Conservation (phyloP, 495 filamentous ascomycete species). For the Emericellopsis terricola region DNA sequence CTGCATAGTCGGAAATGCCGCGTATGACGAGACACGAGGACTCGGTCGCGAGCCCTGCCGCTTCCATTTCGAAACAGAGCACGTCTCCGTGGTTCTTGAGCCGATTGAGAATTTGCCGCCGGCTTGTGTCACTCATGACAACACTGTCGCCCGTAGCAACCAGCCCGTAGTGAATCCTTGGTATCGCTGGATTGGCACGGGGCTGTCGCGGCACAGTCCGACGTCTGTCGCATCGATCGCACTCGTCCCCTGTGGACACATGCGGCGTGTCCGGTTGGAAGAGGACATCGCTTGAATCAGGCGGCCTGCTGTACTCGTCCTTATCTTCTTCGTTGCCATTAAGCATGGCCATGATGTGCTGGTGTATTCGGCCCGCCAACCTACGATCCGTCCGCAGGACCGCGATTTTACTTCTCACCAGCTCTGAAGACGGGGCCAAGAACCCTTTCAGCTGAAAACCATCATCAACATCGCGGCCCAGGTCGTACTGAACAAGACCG, state of each 20-base stretch:
- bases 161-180: constrained; percentile 6
- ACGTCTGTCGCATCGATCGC: constrained; percentile 4
- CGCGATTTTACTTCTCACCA: not conserved
- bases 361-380: too few relatives aligned
- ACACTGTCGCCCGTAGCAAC: constrained; percentile 14
- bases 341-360: too few relatives aligned
- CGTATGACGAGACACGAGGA: constrained; percentile 9
- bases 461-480: constrained; percentile 9
- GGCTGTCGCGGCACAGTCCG: constrained; percentile 1
- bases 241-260: constrained; percentile 6
- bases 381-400: constrained; percentile 6
- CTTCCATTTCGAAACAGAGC: constrained; percentile 5
- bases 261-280: constrained; percentile 9
- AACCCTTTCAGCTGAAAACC: constrained; percentile 7
- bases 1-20: constrained; percentile 15
- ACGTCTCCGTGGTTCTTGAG: too few relatives aligned
- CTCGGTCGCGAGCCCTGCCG: not conserved
- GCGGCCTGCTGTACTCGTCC: not conserved
- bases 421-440: not conserved
- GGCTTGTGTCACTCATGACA: constrained; percentile 13
- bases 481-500: constrained; percentile 12
- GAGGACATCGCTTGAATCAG: constrained; percentile 3
- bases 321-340: constrained; percentile 6
- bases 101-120: too few relatives aligned
- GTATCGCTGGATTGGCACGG: constrained; percentile 1